phyloP scores from a whole-genome alignment of 2,329 filamentous ascomycete genomes.

The Exophiala alcalophila region DNA sequence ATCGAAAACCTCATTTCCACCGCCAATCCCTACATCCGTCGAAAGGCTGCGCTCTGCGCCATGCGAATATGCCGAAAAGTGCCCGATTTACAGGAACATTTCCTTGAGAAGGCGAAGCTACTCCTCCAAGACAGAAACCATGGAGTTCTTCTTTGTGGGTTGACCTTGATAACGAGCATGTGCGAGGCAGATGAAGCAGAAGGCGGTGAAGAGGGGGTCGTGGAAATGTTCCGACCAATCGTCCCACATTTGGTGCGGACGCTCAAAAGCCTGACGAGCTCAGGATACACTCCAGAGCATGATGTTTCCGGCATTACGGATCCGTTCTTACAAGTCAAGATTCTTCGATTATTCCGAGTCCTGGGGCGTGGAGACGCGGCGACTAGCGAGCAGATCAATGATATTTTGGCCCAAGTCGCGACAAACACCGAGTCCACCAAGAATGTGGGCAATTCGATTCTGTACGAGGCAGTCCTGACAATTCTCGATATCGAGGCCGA shows the following conservation, averaged over 20 bases:
- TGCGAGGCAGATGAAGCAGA: slow-evolving; percentile 94
- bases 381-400: slow-evolving; percentile 96
- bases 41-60: slow-evolving; percentile 96
- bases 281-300: slow-evolving; percentile 94
- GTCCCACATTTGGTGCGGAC: slow-evolving; percentile 85
- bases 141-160: slow-evolving; percentile 85
- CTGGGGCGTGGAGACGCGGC: slow-evolving; percentile 80
- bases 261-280: slow-evolving; percentile 86
- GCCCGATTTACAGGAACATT: slow-evolving; percentile 94
- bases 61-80: slow-evolving; percentile 99
- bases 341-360: slow-evolving; percentile 79
- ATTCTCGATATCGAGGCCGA: slow-evolving; percentile 98
- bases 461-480: slow-evolving; percentile 94
- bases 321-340: slow-evolving; percentile 96
- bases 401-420: slow-evolving; percentile 94
- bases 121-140: slow-evolving; percentile 92
- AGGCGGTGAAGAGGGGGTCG: slow-evolving; percentile 74
- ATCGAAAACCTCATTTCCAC: slow-evolving; percentile 89
- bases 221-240: slow-evolving; percentile 85
- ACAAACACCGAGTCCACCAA: slow-evolving; percentile 98
- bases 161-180: slow-evolving; percentile 86
- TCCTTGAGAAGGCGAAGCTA: slow-evolving; percentile 86
- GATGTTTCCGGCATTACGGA: slow-evolving; percentile 98
- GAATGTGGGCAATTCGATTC: slow-evolving; percentile 96
- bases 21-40: slow-evolving; percentile 94